These are phyloP conservation scores for Pseudocercospora fuligena DNA, from an alignment of 2,329 filamentous ascomycete species.

Conservation along the genomic window DNA sequence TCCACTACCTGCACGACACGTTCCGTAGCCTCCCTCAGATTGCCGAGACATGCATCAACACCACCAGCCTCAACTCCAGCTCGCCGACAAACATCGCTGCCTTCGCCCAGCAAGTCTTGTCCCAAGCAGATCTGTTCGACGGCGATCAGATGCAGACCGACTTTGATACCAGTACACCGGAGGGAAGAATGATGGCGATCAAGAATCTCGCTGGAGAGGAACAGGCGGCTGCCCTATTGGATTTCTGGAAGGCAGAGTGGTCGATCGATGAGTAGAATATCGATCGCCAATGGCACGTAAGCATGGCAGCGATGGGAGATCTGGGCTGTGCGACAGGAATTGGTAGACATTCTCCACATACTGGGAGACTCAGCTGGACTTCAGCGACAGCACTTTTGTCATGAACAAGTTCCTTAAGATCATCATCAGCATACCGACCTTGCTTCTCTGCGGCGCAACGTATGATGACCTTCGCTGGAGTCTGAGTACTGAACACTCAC, in stretches of 20 bases:
- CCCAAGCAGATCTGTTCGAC: constrained; percentile 9
- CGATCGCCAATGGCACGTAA: background rate
- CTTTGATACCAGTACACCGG: constrained; percentile 29
- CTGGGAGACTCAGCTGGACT: background rate
- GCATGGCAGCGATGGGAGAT: background rate
- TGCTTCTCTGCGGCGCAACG: background rate
- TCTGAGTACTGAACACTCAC: background rate
- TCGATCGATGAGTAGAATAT: constrained; percentile 30
- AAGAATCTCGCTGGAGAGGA: constrained; percentile 42
- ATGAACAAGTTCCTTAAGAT: background rate
- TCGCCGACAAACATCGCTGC: constrained; percentile 18
- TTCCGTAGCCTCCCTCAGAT: constrained; percentile 17
- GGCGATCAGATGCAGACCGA: constrained; percentile 25
- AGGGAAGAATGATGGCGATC: constrained; percentile 34
- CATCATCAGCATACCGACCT: background rate
- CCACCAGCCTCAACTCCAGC: constrained; percentile 13
- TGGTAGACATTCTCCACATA: background rate
- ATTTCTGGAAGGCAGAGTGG: constrained; percentile 46
- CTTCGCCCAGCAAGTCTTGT: constrained; percentile 15
- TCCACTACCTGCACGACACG: constrained; percentile 15
- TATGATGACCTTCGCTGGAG: background rate
- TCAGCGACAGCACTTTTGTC: background rate
- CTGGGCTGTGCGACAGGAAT: background rate
- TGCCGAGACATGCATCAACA: constrained; percentile 8
- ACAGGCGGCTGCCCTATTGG: constrained; percentile 39